Base-by-base conservation (phyloP, 75 land plant species). In the Cunninghamia lanceolata region DNA sequence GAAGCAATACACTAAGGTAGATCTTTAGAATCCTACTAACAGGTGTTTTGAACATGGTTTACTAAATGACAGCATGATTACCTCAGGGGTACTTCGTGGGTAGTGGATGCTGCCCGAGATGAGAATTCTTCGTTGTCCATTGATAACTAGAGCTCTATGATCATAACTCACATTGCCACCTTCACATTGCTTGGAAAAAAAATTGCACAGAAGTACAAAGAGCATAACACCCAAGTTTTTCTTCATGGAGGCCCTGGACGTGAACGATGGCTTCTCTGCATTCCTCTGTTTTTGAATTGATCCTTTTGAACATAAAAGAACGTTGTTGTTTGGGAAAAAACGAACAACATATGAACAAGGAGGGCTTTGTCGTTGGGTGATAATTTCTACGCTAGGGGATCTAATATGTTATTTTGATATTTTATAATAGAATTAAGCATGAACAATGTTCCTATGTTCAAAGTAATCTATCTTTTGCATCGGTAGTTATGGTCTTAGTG, bases 41-140 rank as follows among this genome's bases (percentile, higher is more conserved):
- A 25, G 9, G 68, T 17, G 25, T 19, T 56, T 73, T 73, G 75
- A 73, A 32, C 0, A 32, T 73, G 75, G 32, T 34, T 30, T 34
- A 14, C 11, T 73, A 34, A 14, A 73, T 73, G 36, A 32, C 68
- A 63, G 14, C 36, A 73, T 73, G n/a, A 34, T 73, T 73, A 89
- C 90, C 80, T 53, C 39, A 15, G 90, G 90, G 63, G 90, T 87
- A 38, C 85, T 83, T 78, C 90, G 89, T 14, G 90, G 90, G 46
- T 89, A 89, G 59, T 89, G 90, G 45, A 89, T 89, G 89, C 88
- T 87, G 54, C 90, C 90, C 15, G 90, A 89, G 85, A 89, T 83
- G 36, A 89, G 90, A 83, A 89, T 75, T 16, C 88, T 88, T 40
- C 90, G 85, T 70, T 87, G 88, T 43, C 90, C 90, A 76, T 86